Conservation (phyloP, 192 early-diverging fungal genomes). For the Coemansia sp. region DNA sequence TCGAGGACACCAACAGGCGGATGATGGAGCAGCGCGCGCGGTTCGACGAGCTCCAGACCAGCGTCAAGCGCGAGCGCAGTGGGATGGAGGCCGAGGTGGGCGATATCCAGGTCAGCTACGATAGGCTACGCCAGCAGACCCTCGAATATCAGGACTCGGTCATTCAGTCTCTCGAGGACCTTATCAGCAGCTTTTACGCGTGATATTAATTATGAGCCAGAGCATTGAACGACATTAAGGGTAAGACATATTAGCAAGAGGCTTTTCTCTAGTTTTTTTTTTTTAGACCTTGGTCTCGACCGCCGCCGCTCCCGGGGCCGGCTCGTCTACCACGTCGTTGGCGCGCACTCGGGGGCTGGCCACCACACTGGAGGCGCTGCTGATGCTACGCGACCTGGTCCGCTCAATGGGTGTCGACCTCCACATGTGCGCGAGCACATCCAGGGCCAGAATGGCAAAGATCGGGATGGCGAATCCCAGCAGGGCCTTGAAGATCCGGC, state of each 20-base stretch:
- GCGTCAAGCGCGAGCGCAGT: conserved; percentile 24
- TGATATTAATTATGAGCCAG: conserved; percentile 1
- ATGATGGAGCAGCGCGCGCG: conserved; percentile 28
- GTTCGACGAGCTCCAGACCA: conserved; percentile 24
- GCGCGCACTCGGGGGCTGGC: conserved; percentile 17
- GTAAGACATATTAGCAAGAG: not conserved
- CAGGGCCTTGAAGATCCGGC: conserved; percentile 44
- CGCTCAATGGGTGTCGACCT: conserved; percentile 3
- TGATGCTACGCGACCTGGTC: conserved; percentile 23
- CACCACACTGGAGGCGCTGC: conserved; percentile 24
- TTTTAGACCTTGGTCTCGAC: conserved; percentile 45
- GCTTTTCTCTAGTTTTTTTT: conserved; percentile 1
- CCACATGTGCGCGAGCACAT: conserved; percentile 34
- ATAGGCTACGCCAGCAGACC: conserved; percentile 41
- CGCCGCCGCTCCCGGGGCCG: conserved; percentile 8
- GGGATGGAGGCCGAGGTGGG: conserved; percentile 27
- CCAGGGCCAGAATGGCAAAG: conserved; percentile 38
- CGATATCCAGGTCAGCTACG: conserved; percentile 35
- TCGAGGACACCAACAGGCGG: conserved; percentile 23
- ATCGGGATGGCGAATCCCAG: conserved; percentile 40
- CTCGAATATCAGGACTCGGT: conserved; percentile 43
- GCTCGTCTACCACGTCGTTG: conserved; percentile 9
- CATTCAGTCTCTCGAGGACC: conserved; percentile 42
- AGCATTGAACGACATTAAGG: not conserved
- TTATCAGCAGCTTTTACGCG: conserved; percentile 28